Base-by-base conservation (phyloP, 345 rosid species). In the Sonneratia alba region DNA sequence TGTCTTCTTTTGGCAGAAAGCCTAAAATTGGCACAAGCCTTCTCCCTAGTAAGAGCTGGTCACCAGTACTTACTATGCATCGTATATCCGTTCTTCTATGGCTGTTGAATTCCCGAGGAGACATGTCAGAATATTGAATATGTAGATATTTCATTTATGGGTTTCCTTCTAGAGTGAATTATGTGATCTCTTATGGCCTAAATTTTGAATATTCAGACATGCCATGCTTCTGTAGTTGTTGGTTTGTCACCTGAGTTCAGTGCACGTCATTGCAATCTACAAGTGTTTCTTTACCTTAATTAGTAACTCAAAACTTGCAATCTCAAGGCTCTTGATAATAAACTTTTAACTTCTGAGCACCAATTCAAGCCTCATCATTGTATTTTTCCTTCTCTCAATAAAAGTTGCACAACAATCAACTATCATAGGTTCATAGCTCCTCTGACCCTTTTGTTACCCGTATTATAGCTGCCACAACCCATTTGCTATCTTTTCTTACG, bases 391-490 rank as follows among this genome's bases (percentile, higher is more conserved):
- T 47, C 9, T 13, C 51, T 47, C 14, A 13, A 13, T 7, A 10
- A 47, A 47, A 13, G 51, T 13, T 47, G 51, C 51, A 1, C 45
- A 42, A 42, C 6, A 9, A 42, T 42, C 7, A 42, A 42, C 45
- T 42, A 27, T 27, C 32, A 27, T 27, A 27, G 32, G 32, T 27
- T 27, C 32, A 27, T 27, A 27, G 32, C 32, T 27, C 32, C 32
- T 27, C 32, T 27, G 32, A 27, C 32, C 32, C 32, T 27, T 27
- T 27, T 27, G 32, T 27, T 27, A 27, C 32, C 36, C 66, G 69
- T 75, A 36, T 61, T 34, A 49, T 70, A 47, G 73, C 73, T 70
- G 69, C 70, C 66, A 27, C 66, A 59, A 62, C 77, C 71, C 67
- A 22, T 38, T 24, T 40, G 1, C 38, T 61, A 19, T 37, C 36